Base-by-base conservation (phyloP, 2,329 filamentous ascomycete species). In the Chaetomiaceae sp. region DNA sequence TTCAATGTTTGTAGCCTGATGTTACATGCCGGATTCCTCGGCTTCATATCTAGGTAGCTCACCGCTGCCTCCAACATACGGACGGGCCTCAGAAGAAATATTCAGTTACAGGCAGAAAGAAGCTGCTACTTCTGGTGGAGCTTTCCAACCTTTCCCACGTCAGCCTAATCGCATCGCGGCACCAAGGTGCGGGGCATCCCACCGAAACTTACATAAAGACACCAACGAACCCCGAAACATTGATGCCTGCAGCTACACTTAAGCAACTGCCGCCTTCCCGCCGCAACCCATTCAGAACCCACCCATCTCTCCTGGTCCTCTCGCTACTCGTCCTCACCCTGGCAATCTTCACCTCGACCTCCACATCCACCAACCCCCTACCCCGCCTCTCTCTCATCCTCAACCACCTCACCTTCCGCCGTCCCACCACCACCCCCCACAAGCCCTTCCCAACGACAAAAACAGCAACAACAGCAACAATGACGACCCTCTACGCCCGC, bases 401-500 rank as follows among this genome's bases (percentile, higher is more conserved):
- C n/a, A 24, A 29, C 39, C 49, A 48, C 30, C 36, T 51, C 29
- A 37, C 19, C 9, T 9, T 9, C 32, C 24, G 19, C 34, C 34
- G 4, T 14, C 38, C 17, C 9, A 35, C 42, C 6, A 49, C 32
- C 8, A 29, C 35, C 24, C 27, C 14, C 19, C 6, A 17, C 24
- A 34, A 26, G 8, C n/a, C n/a, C n/a, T n/a, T n/a, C n/a, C n/a
- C n/a, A n/a, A n/a, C n/a, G n/a, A n/a, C n/a, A n/a, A n/a, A n/a
- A n/a, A n/a, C n/a, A n/a, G 17, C 27, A 5, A 20, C 45, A 33
- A 27, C 26, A 22, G 19, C 24, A 20, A 36, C n/a, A 5, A 50
- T 46, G 48, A 38, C 48, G 3, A 15, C 42, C 30, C 14, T 30
- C 42, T 94, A 91, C 73, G 70, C 76, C 49, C 78, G 81, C 51